Base-by-base conservation (phyloP, 2,329 filamentous ascomycete genomes). In the Pseudocercospora ulei region DNA sequence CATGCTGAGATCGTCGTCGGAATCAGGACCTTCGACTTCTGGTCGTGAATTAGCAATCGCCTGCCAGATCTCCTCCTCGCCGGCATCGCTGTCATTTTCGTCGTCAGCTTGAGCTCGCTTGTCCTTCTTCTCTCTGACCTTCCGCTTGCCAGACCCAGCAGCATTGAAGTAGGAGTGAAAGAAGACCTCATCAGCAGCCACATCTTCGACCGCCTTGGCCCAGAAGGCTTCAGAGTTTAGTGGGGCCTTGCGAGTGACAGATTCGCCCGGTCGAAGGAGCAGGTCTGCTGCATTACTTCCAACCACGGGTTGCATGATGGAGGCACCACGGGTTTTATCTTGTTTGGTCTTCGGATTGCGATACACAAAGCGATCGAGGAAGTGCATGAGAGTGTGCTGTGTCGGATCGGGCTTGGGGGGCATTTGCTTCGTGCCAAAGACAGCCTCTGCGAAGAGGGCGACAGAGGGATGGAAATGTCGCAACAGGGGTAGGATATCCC, bases 281-380 rank as follows among this genome's bases (percentile, higher is more conserved):
- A 80, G 67, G 36, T 75, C 74, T 18, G 69, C 68, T 3, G 69
- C 69, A 39, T 75, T 73, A 7, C 70, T 71, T 34, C 76, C 76
- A 36, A 74, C 72, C 55, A 95, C 75, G 24, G 92, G 90, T 62
- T 98, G 90, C 90, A 98, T 98, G 62, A 98, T 93, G 16, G 86
- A 95, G 17, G 75, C 72, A 34, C 92, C 92, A 48, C 83, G 82
- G 18, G 75, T 70, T 19, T 75, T 70, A 12, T 63, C 60, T 3
- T 58, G 50, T 48, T 68, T 73, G 3, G 77, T 68, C 69, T 94
- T 94, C 46, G 88, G 78, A 54, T 90, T 94, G 51, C 84, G 80
- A 71, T 96, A 98, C n/a, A 94, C 85, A 62, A 98, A 98, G 53
- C 92, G 87, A 64, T 98, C 90, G 41, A 98, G 71, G 70, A 98